Evolutionary conservation across 441 rosid genomes (phyloP).

Genomic region (Aleurites moluccanus): DNA sequence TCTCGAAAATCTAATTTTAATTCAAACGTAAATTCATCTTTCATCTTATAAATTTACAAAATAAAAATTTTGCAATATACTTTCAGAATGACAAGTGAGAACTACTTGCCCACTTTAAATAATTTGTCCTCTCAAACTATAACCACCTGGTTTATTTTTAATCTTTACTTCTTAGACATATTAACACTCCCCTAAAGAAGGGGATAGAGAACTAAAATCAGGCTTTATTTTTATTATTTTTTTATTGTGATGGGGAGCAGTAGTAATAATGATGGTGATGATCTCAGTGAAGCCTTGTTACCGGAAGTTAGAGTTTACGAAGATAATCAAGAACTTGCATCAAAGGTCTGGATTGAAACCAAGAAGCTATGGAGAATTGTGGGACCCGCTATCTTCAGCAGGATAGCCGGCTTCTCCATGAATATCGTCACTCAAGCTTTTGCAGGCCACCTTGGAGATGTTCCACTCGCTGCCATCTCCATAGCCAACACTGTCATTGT

Average conservation of each 20-base stretch:
- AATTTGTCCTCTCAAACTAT: neutral
- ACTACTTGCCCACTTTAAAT: too few relatives aligned
- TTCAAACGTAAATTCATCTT: too few relatives aligned
- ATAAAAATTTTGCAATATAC: too few relatives aligned
- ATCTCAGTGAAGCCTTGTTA: slow-evolving; percentile 12
- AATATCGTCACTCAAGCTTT: slow-evolving; percentile 71
- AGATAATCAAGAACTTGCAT: slow-evolving; percentile 12
- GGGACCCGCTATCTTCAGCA: slow-evolving; percentile 70
- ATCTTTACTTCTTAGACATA: neutral
- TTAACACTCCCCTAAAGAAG: neutral
- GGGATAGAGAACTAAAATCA: too few relatives aligned
- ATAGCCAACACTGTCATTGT: slow-evolving; percentile 74
- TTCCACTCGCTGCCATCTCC: slow-evolving; percentile 74
- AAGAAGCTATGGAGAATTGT: slow-evolving; percentile 73
- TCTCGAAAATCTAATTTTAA: too few relatives aligned
- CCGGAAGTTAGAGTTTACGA: neutral
- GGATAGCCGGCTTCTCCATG: slow-evolving; percentile 58
- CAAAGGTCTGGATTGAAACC: slow-evolving; percentile 57
- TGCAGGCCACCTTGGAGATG: slow-evolving; percentile 82
- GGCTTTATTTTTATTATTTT: neutral
- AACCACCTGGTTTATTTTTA: neutral
- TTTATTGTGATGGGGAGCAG: slow-evolving; percentile 11
- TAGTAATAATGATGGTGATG: slow-evolving; percentile 1
- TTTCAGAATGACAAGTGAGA: too few relatives aligned
- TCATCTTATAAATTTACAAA: too few relatives aligned